Evolutionary conservation across 2,329 filamentous ascomycete species (phyloP), one percentile per base, ranked within the genome.

Genomic region (Diplocarpon mali): DNA sequence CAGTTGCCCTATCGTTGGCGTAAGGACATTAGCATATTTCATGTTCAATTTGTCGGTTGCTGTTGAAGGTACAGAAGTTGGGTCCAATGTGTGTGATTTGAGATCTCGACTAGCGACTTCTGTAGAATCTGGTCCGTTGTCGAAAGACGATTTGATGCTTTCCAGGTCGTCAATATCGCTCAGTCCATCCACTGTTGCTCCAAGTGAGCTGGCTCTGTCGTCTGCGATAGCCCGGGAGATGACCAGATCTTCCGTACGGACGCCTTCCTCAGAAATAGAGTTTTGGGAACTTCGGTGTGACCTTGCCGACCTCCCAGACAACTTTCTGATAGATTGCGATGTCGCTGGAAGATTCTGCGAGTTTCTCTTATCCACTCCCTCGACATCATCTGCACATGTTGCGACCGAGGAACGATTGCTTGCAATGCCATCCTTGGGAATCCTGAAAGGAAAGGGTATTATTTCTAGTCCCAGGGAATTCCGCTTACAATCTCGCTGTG

Each of bases 351-450:
- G 58, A 14, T 69, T 67, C 40, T 71, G 70, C 4, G 67, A 69
- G 14, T 70, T 50, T 3, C 70, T 70, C 10, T 71, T 70, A 24
- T 79, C 71, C 1, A 67, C 69, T n/a, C 71, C 69, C 17, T 70
- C 69, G 24, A 81, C 76, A 28, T 71, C 67, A 45, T 83, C 80
- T 13, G 81, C 80, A 55, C 82, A 72, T 0, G 83, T 83, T 2
- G 81, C 85, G 15, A 85, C 69, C 1, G 84, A 85, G 2, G 81
- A 86, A 24, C 71, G 65, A 47, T 75, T 69, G 5, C 73, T 67
- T 6, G 65, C 60, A 4, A 69, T 64, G 2, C 68, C 64, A 11
- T 67, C 64, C 15, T 62, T 61, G 0, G 78, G 77, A 1, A 84
- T 66, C 9, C 60, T 71, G 61, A 85, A 85, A 0, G 83, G 82